A percentile compares a stretch with the other conserved stretches of the same genome.
Conservation (phyloP, 2,329 filamentous ascomycete species). For the Nigrospora osmanthi region DNA sequence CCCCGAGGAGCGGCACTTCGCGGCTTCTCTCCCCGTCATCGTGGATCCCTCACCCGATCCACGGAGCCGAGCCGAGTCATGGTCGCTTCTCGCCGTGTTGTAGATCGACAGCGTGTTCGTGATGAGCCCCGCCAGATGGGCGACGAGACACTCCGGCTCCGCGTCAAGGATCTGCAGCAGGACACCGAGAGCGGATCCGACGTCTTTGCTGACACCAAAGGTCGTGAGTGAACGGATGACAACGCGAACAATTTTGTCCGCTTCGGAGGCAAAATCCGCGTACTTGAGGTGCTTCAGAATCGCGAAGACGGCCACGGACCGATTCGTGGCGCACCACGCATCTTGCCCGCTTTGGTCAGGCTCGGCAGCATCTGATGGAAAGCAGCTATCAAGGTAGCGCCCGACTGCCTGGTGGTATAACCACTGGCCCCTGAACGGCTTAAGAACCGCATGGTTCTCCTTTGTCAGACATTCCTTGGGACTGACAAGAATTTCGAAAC, state of each 20-base stretch:
- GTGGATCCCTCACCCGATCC: slow-evolving; percentile 3
- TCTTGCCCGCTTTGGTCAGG: slow-evolving; percentile 6
- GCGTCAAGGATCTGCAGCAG: slow-evolving; percentile 38
- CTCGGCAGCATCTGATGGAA: slow-evolving; percentile 15
- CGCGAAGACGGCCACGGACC: slow-evolving; percentile 38
- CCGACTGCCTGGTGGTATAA: slow-evolving; percentile 21
- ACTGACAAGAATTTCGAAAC: slow-evolving; percentile 17
- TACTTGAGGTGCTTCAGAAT: slow-evolving; percentile 42
- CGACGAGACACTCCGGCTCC: slow-evolving; percentile 34
- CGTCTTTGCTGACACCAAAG: slow-evolving; percentile 32
- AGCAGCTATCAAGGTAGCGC: slow-evolving; percentile 29
- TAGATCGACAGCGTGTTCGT: slow-evolving; percentile 32
- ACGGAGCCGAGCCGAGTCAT: slow-evolving; percentile 5
- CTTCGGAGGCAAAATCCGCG: slow-evolving; percentile 43
- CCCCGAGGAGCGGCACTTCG: slow-evolving; percentile 35
- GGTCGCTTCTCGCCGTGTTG: slow-evolving; percentile 15
- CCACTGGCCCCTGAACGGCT: slow-evolving; percentile 16
- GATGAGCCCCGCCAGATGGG: slow-evolving; percentile 41
- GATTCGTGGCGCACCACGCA: slow-evolving; percentile 25
- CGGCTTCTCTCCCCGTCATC: slow-evolving; percentile 8
- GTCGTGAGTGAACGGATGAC: slow-evolving; percentile 38
- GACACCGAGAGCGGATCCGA: slow-evolving; percentile 38
- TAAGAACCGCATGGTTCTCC: slow-evolving; percentile 16
- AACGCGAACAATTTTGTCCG: slow-evolving; percentile 36
- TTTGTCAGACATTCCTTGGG: slow-evolving; percentile 17